Evolutionary conservation across 345 rosid genomes (phyloP), one percentile per base, ranked within the genome.

Genomic region (thale cress (Arabidopsis thaliana)): DNA sequence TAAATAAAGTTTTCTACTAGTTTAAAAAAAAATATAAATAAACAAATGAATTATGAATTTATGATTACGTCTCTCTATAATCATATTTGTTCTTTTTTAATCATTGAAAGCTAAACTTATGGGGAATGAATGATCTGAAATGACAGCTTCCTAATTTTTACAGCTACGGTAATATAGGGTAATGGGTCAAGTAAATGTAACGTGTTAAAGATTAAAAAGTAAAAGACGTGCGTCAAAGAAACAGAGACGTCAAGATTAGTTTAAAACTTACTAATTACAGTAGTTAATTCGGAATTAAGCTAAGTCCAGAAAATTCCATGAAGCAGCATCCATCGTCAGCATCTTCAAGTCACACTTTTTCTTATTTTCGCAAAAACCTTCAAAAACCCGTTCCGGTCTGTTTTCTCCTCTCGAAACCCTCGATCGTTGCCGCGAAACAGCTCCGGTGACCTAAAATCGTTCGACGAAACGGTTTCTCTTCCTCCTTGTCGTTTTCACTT

Each of bases 251-350:
- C 6, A 45, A 33, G 13, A 20, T 1, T 5, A 4, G 12, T 34
- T 1, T 3, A 65, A 50, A 75, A 40, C 74, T 68, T 68, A 59
- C 79, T 68, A 75, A 75, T 75, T 49, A 67, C 63, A 51, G 79
- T 41, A 32, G 68, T 40, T 60, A 57, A 38, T 41, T 75, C 52
- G 1, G 49, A 37, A 67, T 41, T 40, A 75, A 75, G 79, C 40
- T 45, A 9, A 20, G 1, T 38, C 73, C 45, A 24, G 36, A 67
- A 50, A 40, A 51, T 30, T 67, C 79, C 79, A 59, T 58, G 63
- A 75, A 61, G 38, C 67, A 57, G 58, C 72, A 5, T 58, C 13
- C 9, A 1, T 20, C 52, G 23, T 48, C 52, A 16, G n/a, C 44
- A 24, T 24, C 2, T 12, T 62, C 25, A 4, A 28, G 7, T 59